Evolutionary conservation across 345 rosid species (phyloP), one percentile per base, ranked within the genome.

Genomic region (Cardamine chenopodiifolia): DNA sequence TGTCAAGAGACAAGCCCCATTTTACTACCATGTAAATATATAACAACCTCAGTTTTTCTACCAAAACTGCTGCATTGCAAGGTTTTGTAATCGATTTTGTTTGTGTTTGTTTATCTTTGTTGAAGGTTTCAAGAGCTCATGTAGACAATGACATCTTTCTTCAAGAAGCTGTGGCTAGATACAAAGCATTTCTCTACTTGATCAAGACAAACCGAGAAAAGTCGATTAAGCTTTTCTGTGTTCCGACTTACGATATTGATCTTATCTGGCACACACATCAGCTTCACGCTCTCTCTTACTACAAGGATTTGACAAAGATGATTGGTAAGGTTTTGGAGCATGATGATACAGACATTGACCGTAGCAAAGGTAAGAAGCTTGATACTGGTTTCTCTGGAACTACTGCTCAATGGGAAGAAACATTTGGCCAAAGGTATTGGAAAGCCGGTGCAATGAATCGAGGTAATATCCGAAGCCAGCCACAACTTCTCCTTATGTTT

Each of bases 241-340:
- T 95, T 59, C 99, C 99, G 20, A 95, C 99, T 62, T 95, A 95
- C 63, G 99, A 95, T 81, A 68, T 95, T 63, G 98, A 95, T 80
- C 97, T 95, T 59, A 89, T 96, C n/a, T 96, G 99, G 99, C 99
- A 96, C 70, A 88, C 98, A 26, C 99, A 96, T 74, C 99, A 96
- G 81, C 80, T 92, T 79, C 91, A 96, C 61, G 90, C 98, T 44
- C 71, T 78, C 81, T 78, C 89, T 60, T 96, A 96, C 84, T 81
- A 86, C 74, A 85, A 85, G 15, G 92, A 96, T 75, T 35, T 96
- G 73, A 73, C 18, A 0, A 77, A 82, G 81, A 66, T 75, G 31
- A 79, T 90, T 56, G 98, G 98, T 64, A 88, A 84, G 77, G 78
- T 95, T 49, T 80, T 95, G 80, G 87, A 88, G 82, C 99, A 92